A percentile compares a stretch with the other conserved stretches of the same genome.
Evolutionary conservation across 1,139 yeast species (phyloP).

Genomic region (Kodamaea ohmeri): DNA sequence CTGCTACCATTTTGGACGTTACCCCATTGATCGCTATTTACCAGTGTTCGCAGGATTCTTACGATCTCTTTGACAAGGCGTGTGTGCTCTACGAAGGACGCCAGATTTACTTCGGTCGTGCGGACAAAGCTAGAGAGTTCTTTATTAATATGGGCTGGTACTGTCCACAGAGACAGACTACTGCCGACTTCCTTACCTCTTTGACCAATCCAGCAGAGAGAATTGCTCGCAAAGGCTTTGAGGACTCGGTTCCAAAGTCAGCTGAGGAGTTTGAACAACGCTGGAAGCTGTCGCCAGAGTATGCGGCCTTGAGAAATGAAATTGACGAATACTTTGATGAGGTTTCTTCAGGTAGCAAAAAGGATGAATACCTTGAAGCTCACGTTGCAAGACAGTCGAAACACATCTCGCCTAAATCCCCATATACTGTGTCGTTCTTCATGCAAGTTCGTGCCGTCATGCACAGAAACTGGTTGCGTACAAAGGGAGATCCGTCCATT

Average conservation of each 20-base stretch:
- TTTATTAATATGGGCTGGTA: conserved; percentile 26
- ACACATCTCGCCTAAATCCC: conserved; percentile 50
- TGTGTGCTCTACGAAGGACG: conserved; percentile 27
- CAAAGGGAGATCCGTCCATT: conserved; percentile 64
- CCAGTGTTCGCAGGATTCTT: conserved; percentile 30
- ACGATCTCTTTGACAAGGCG: conserved; percentile 27
- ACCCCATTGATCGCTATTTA: conserved; percentile 29
- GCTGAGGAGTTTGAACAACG: conserved; percentile 63
- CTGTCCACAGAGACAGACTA: conserved; percentile 55
- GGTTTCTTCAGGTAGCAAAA: conserved; percentile 18
- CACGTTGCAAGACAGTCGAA: conserved; percentile 60
- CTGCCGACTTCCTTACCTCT: conserved; percentile 60
- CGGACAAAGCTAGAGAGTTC: conserved; percentile 22
- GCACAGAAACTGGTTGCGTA: conserved; percentile 61
- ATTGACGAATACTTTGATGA: conserved; percentile 32
- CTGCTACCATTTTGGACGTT: conserved; percentile 23
- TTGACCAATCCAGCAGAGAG: conserved; percentile 55
- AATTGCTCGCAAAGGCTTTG: conserved; percentile 48
- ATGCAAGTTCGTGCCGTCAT: conserved; percentile 65
- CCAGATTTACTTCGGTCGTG: conserved; percentile 26
- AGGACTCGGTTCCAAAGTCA: conserved; percentile 62
- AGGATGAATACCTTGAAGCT: conserved; percentile 41
- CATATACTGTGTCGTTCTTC: conserved; percentile 62
- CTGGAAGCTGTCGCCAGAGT: conserved; percentile 64
- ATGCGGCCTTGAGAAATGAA: conserved; percentile 28